Conservation (phyloP, 2,329 filamentous ascomycete species). For the Colletotrichum sp. region DNA sequence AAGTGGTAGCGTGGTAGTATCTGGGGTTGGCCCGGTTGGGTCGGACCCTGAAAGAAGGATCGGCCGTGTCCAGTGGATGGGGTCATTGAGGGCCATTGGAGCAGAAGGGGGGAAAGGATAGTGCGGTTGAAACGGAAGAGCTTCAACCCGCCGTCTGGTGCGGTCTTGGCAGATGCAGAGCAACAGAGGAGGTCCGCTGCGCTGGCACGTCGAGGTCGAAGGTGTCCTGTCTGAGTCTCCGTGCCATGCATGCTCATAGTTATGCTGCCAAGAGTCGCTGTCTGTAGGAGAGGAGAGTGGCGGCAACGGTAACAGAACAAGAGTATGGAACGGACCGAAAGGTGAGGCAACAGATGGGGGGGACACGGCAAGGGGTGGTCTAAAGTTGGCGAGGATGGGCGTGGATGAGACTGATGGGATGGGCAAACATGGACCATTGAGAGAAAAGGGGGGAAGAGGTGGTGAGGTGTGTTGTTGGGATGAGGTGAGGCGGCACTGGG, state of each 20-base stretch:
- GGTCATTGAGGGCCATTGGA: neutral
- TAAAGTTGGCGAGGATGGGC: neutral
- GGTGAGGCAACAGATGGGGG: neutral
- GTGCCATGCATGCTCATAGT: neutral
- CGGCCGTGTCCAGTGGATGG: slow-evolving; percentile 15
- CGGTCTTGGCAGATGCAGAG: slow-evolving; percentile 17
- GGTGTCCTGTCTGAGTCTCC: neutral
- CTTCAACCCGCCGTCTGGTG: slow-evolving; percentile 15
- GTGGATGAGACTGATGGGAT: neutral
- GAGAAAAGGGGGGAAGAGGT: neutral
- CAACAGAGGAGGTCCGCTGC: slow-evolving; percentile 10
- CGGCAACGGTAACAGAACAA: neutral
- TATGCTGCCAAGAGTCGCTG: neutral
- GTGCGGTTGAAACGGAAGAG: slow-evolving; percentile 20
- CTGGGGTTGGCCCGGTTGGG: slow-evolving; percentile 14
- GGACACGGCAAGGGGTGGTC: neutral
- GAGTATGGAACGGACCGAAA: slow-evolving; percentile 5
- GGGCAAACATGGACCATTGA: neutral
- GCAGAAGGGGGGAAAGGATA: slow-evolving; percentile 1
- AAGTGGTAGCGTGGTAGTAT: slow-evolving; percentile 7
- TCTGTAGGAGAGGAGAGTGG: neutral
- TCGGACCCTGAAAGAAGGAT: slow-evolving; percentile 21
- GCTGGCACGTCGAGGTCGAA: slow-evolving; percentile 11
- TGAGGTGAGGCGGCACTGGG: neutral
- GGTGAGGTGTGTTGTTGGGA: neutral